Evolutionary conservation across 2,329 filamentous ascomycete species (phyloP).

Genomic region (Pyricularia sp.): DNA sequence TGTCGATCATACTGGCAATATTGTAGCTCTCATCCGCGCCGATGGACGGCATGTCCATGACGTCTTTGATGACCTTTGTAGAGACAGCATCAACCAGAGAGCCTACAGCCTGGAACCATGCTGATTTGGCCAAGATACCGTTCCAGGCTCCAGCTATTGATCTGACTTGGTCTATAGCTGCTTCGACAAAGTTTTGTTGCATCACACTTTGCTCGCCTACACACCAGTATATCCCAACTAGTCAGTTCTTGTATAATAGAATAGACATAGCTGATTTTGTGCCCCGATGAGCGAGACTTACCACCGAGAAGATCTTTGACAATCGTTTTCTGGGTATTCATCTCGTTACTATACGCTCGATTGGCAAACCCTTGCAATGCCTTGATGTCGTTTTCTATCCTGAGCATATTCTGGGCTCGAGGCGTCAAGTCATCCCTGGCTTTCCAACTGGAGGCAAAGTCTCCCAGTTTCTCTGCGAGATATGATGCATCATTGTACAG

Average conservation of each 20-base stretch:
- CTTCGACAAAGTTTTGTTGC: constrained; percentile 44
- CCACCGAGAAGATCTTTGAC: constrained; percentile 52
- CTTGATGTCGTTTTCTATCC: constrained; percentile 50
- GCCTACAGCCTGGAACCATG: constrained; percentile 54
- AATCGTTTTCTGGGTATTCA: constrained; percentile 50
- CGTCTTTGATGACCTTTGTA: constrained; percentile 49
- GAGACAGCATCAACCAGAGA: constrained; percentile 50
- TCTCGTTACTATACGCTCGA: constrained; percentile 51
- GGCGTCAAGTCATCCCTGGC: constrained; percentile 39
- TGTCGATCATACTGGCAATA: constrained; percentile 48
- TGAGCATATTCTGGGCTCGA: constrained; percentile 43
- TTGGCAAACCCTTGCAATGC: constrained; percentile 51
- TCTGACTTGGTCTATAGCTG: constrained; percentile 42
- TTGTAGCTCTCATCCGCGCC: constrained; percentile 55
- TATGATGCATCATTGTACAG: constrained; percentile 61
- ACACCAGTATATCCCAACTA: not conserved
- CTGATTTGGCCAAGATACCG: constrained; percentile 46
- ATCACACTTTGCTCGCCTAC: constrained; percentile 47
- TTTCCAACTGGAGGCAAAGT: constrained; percentile 42
- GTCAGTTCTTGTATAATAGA: not conserved
- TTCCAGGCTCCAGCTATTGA: constrained; percentile 48
- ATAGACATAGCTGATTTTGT: not conserved
- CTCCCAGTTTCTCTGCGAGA: constrained; percentile 46
- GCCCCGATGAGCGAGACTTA: constrained; percentile 12
- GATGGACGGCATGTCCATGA: constrained; percentile 52